Evolutionary conservation across 164 flowering plant species (phyloP).

Genomic region (Magnolia changhungtana): DNA sequence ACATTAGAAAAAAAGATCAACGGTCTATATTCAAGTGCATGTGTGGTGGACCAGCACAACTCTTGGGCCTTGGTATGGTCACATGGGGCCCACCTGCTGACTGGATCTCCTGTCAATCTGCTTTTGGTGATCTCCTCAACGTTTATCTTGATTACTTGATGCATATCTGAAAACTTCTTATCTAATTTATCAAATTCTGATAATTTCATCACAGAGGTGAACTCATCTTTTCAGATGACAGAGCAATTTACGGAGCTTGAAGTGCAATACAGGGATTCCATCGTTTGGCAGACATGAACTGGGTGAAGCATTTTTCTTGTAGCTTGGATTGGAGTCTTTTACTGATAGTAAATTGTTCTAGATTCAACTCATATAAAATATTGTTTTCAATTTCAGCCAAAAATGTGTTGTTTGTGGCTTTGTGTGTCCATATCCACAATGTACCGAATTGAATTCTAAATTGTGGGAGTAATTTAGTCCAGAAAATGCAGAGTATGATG

Average conservation of each 20-base stretch:
- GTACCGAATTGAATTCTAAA: neutral
- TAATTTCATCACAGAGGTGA: slow-evolving; percentile 8
- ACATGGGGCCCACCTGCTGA: too few species aligned
- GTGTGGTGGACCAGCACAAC: neutral
- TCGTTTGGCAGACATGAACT: neutral
- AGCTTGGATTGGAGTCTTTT: neutral
- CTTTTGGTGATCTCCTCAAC: neutral
- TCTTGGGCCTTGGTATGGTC: too few species aligned
- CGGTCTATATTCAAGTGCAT: neutral
- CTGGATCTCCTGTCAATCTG: neutral
- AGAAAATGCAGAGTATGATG: neutral
- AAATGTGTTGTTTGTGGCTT: neutral
- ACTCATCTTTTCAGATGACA: slow-evolving; percentile 6
- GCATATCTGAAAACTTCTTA: neutral
- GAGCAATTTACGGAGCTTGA: slow-evolving; percentile 4
- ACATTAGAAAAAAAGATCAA: neutral
- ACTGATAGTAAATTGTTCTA: neutral
- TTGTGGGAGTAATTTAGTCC: neutral
- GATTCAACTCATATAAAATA: neutral
- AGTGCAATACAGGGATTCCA: neutral
- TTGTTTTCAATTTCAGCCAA: neutral
- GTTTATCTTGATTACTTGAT: neutral
- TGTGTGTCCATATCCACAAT: neutral
- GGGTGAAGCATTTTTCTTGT: neutral
- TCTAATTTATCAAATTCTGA: neutral